These are phyloP conservation scores for Pseudocercospora fuligena DNA, from an alignment of 2,329 filamentous ascomycete species.

Conservation along the genomic window DNA sequence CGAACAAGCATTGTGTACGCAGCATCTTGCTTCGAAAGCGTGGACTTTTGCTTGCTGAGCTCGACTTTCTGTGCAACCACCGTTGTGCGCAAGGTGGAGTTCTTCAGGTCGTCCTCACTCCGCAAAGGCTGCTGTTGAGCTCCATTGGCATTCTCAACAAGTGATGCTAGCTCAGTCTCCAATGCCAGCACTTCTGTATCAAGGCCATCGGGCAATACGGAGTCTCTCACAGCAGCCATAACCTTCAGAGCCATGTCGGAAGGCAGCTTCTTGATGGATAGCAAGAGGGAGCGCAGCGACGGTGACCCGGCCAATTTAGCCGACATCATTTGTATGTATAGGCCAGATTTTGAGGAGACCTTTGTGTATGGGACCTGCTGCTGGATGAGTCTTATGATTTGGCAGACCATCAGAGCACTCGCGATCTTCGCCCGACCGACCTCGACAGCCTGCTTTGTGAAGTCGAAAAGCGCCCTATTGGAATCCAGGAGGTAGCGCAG, in stretches of 20 bases:
- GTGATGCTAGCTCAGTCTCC: constrained; percentile 27
- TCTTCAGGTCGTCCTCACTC: constrained; percentile 75
- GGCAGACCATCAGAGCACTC: constrained; percentile 46
- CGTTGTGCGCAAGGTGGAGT: constrained; percentile 73
- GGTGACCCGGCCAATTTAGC: constrained; percentile 60
- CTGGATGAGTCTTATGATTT: constrained; percentile 45
- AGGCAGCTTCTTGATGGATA: constrained; percentile 64
- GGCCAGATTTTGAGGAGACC: constrained; percentile 46
- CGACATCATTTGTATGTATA: constrained; percentile 67
- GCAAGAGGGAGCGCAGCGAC: constrained; percentile 59
- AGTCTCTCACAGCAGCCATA: constrained; percentile 32
- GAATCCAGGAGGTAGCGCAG: constrained; percentile 64
- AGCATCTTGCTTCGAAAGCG: constrained; percentile 71
- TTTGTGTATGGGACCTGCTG: constrained; percentile 43
- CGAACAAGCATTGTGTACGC: constrained; percentile 71
- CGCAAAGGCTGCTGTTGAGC: constrained; percentile 55
- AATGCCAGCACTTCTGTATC: constrained; percentile 14
- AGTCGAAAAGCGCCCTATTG: constrained; percentile 59
- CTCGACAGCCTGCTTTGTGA: constrained; percentile 44
- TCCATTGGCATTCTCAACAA: constrained; percentile 29
- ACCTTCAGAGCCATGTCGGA: constrained; percentile 58
- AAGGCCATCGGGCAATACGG: constrained; percentile 7
- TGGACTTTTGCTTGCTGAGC: constrained; percentile 73
- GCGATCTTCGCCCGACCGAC: constrained; percentile 47
- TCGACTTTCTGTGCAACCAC: constrained; percentile 82